These are phyloP conservation scores for Lyophyllum shimeji DNA, from an alignment of 768 basidiomycete species.

Conservation along the genomic window DNA sequence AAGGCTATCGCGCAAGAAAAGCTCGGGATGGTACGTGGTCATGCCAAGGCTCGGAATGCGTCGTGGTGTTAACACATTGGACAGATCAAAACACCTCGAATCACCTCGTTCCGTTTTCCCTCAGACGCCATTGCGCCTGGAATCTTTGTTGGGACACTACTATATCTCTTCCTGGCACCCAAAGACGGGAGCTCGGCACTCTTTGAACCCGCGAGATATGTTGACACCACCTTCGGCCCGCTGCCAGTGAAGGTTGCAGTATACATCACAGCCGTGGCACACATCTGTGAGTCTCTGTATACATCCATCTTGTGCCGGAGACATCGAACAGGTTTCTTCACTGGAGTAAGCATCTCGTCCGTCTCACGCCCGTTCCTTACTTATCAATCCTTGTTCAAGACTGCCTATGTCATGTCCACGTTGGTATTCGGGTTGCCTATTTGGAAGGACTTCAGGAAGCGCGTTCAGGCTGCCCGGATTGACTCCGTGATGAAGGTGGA, in stretches of 20 bases:
- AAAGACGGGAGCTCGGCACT: constrained; percentile 24
- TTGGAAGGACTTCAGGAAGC: constrained; percentile 50
- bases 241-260: constrained; percentile 30
- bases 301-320: constrained; percentile 44
- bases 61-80: neutral
- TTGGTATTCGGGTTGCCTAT: constrained; percentile 56
- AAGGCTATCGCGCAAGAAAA: constrained; percentile 78
- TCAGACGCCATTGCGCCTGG: constrained; percentile 21
- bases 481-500: constrained; percentile 80
- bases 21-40: constrained; percentile 66
- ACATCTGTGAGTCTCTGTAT: constrained; percentile 50
- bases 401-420: constrained; percentile 50
- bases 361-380: neutral
- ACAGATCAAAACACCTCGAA: constrained; percentile 62
- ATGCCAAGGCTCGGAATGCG: neutral
- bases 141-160: constrained; percentile 27
- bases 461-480: constrained; percentile 68
- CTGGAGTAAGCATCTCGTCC: constrained; percentile 29
- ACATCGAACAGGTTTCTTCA: constrained; percentile 45
- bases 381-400: constrained; percentile 31
- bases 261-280: constrained; percentile 31
- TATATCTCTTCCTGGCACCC: constrained; percentile 29
- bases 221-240: constrained; percentile 30
- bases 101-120: constrained; percentile 56
- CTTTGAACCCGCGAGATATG: constrained; percentile 31